Base-by-base conservation (phyloP, 345 rosid species). In the Moringa oleifera region DNA sequence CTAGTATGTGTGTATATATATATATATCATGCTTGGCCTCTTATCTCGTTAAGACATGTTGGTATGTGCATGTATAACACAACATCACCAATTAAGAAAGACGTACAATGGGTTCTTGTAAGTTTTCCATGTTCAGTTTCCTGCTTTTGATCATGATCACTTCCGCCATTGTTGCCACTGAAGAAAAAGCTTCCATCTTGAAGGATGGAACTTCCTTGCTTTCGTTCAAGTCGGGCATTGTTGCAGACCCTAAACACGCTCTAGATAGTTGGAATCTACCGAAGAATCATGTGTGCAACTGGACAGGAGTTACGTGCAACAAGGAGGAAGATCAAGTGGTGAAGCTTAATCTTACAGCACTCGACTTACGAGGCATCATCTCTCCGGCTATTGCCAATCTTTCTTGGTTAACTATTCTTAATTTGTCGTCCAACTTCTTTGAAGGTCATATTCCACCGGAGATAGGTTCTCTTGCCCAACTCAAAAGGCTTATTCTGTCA, bases 251-350 rank as follows among this genome's bases (percentile, higher is more conserved):
- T 12, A 69, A 74, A 47, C 62, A 58, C 20, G 75, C 77, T 25
- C 75, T 90, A 18, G 64, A 62, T 45, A 74, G 25, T 56, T 93
- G 97, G 98, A 75, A 74, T 25, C 62, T 77, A 0, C 66, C 79
- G 2, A 47, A 31, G 3, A 51, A 72, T 63, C 84, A 78, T 68
- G 82, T 86, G 49, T 93, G 98, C 77, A 74, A 77, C 20, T 93
- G 98, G 97, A 63, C 76, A 4, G 96, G 97, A 23, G 74, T 93
- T 17, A 55, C 51, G 51, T 93, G 98, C 81, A 78, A 77, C 82
- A 71, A 77, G 68, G 83, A 36, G 1, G 75, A 73, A 10, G 64
- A 68, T 51, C 67, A 56, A 25, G 80, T 88, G 0, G 67, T 70
- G 1, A 33, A 74, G 69, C 84, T 93, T 7, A 92, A 83, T 60